Conservation (phyloP, 2,329 filamentous ascomycete species). For the Aureobasidium lini region DNA sequence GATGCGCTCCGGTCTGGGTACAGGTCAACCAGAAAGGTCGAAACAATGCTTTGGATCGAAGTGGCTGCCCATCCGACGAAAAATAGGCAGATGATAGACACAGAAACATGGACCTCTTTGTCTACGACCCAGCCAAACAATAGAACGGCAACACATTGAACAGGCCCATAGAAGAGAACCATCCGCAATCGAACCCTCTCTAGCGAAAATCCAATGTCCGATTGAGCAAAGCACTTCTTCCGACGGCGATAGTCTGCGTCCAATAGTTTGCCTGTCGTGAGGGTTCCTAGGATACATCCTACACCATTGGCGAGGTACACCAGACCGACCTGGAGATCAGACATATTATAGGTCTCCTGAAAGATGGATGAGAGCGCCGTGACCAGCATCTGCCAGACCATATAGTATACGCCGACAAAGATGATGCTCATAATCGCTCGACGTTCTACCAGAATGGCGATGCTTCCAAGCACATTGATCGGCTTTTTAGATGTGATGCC, state of each 20-base stretch:
- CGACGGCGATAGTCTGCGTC: slow-evolving; percentile 43
- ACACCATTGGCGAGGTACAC: slow-evolving; percentile 50
- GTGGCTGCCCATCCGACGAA: slow-evolving; percentile 46
- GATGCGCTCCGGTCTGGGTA: slow-evolving; percentile 44
- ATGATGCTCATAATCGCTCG: slow-evolving; percentile 38
- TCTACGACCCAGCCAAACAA: slow-evolving; percentile 49
- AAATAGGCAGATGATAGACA: slow-evolving; percentile 45
- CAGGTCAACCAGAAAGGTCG: slow-evolving; percentile 49
- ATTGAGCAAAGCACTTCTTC: slow-evolving; percentile 14
- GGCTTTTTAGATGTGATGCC: slow-evolving; percentile 22
- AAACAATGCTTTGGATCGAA: slow-evolving; percentile 42
- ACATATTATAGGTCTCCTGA: slow-evolving; percentile 35
- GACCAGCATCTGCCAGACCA: slow-evolving; percentile 50
- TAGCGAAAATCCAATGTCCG: slow-evolving; percentile 34
- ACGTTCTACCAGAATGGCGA: slow-evolving; percentile 42
- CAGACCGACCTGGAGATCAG: slow-evolving; percentile 41
- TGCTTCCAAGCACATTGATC: slow-evolving; percentile 39
- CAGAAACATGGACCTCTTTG: slow-evolving; percentile 38
- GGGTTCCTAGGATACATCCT: slow-evolving; percentile 47
- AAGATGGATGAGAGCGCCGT: slow-evolving; percentile 47
- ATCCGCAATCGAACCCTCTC: slow-evolving; percentile 47
- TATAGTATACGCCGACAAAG: slow-evolving; percentile 45
- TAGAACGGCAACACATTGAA: slow-evolving; percentile 42
- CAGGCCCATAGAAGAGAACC: slow-evolving; percentile 37
- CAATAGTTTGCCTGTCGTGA: slow-evolving; percentile 46